These are phyloP conservation scores for Hypoxylon rubiginosum DNA, from an alignment of 2,329 filamentous ascomycete species.

Conservation along the genomic window DNA sequence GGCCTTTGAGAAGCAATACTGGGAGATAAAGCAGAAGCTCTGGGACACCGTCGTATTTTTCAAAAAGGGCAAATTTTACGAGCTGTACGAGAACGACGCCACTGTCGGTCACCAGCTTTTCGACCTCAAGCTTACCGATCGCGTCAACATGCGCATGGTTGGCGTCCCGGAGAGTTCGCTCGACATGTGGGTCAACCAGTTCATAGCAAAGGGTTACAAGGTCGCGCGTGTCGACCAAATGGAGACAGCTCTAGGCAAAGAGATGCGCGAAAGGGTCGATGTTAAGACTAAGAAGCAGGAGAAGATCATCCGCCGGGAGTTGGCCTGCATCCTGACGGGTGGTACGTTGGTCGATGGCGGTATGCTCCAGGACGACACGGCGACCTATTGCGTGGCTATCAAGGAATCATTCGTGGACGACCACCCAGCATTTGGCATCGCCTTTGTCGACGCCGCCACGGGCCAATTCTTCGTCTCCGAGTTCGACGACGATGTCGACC, in stretches of 20 bases:
- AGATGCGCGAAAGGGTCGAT: slow-evolving; percentile 94
- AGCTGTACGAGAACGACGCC: slow-evolving; percentile 97
- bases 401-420: slow-evolving; percentile 83
- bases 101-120: slow-evolving; percentile 97
- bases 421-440: slow-evolving; percentile 87
- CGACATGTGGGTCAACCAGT: slow-evolving; percentile 98
- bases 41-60: slow-evolving; percentile 99
- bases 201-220: slow-evolving; percentile 97
- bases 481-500: slow-evolving; percentile 90
- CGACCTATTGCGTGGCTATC: slow-evolving; percentile 94
- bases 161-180: slow-evolving; percentile 95
- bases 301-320: slow-evolving; percentile 92
- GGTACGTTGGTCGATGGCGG: slow-evolving; percentile 94
- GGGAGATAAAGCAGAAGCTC: slow-evolving; percentile 98
- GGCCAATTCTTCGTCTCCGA: slow-evolving; percentile 95
- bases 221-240: slow-evolving; percentile 97
- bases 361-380: slow-evolving; percentile 98
- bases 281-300: slow-evolving; percentile 79
- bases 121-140: slow-evolving; percentile 95
- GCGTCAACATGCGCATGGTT: slow-evolving; percentile 99
- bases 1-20: slow-evolving; percentile 97
- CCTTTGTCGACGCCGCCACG: slow-evolving; percentile 95
- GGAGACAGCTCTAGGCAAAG: slow-evolving; percentile 94
- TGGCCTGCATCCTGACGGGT: slow-evolving; percentile 90
- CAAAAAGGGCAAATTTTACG: slow-evolving; percentile 99